These are phyloP conservation scores for Blastocystis sp. DNA, from an alignment of 352 stramenopile species.

Conservation along the genomic window DNA sequence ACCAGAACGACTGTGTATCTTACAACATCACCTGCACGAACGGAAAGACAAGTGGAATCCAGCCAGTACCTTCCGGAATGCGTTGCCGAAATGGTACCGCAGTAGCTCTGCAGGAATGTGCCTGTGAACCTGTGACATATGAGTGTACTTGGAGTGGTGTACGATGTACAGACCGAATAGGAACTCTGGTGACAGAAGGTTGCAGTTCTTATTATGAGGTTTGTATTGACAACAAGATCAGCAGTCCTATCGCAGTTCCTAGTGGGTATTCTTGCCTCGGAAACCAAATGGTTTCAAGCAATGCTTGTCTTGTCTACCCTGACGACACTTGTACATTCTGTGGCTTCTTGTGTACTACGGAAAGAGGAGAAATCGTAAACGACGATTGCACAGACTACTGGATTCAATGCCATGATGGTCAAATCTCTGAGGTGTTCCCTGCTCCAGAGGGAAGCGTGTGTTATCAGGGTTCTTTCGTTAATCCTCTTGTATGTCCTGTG, in stretches of 20 bases:
- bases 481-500: neutral
- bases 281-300: neutral
- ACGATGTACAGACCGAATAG: conserved; percentile 27
- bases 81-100: conserved; percentile 31
- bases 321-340: conserved; percentile 35
- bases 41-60: neutral
- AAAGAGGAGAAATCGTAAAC: neutral
- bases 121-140: conserved; percentile 22
- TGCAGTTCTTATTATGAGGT: conserved; percentile 39
- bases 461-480: conserved; percentile 30
- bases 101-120: neutral
- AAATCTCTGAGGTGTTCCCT: neutral
- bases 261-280: neutral
- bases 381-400: conserved; percentile 32
- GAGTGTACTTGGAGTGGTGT: conserved; percentile 12
- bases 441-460: conserved; percentile 1
- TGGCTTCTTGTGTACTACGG: conserved; percentile 15
- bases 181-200: neutral
- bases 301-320: neutral
- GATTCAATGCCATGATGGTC: neutral
- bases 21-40: neutral
- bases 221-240: conserved; percentile 22
- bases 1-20: conserved; percentile 9
- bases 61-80: neutral
- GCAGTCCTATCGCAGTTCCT: neutral